Evolutionary conservation across 2,329 filamentous ascomycete species (phyloP), one percentile per base, ranked within the genome.

Genomic region (Fusarium abutilonis): DNA sequence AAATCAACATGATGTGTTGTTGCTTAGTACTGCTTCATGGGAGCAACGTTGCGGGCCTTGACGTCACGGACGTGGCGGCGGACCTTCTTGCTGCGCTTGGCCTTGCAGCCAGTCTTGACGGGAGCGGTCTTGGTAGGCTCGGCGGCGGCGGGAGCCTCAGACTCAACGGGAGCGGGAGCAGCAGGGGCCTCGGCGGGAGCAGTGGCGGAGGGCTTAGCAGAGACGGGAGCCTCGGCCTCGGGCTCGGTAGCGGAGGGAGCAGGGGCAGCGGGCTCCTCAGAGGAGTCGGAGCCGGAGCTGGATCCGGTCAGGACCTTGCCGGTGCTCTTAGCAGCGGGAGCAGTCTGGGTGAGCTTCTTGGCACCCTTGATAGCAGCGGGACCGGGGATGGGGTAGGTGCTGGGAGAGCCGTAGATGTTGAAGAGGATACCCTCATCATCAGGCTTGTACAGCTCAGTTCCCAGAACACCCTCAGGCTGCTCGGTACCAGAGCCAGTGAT

Each of bases 401-500:
- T 64, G 42, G 69, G 49, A 44, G 53, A 57, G 38, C 43, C 67
- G 68, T 74, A 74, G 48, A 73, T 69, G 69, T 75, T 74, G 68
- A 75, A 74, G 40, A 68, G 49, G 56, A 76, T 75, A 48, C 74
- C 74, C 28, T 69, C 54, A 15, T 76, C 73, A n/a, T 62, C 57
- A 39, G 67, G 38, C 49, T 61, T 73, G 68, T 75, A 70, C 21
- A 75, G 72, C 39, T 70, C 64, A 41, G 72, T 74, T 34, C 70
- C 74, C 11, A 76, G 67, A 28, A 70, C 71, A 48, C 74, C 74
- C 32, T 63, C 67, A 23, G 74, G 74, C 38, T 68, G 72, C 23
- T 76, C 75, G 28, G 72, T 68, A 36, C 77, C 76, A 28, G 74
- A 74, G 11, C 81, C 80, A 44, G 74, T 76, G 53, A 83, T 75